Percentiles rank a stretch among this genome's conserved stretches.
Evolutionary conservation across 2,329 filamentous ascomycete species (phyloP).

Genomic region (Diplocarpon rosae): DNA sequence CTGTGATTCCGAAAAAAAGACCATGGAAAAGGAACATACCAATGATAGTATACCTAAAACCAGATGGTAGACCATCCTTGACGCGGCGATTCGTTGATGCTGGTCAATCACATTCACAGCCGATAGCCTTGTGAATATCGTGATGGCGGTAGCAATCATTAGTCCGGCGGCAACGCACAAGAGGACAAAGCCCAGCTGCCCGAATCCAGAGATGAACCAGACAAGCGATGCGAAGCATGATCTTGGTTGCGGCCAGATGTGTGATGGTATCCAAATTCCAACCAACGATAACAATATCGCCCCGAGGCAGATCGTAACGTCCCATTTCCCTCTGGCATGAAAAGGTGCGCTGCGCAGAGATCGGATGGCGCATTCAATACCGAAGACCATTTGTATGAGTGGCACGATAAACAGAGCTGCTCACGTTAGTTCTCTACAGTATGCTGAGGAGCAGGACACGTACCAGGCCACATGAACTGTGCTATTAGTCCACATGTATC

Average conservation of each 20-base stretch:
- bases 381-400: conserved; percentile 55
- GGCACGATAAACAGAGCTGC: conserved; percentile 56
- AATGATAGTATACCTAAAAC: conserved; percentile 44
- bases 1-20: conserved; percentile 2
- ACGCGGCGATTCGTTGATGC: conserved; percentile 51
- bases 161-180: conserved; percentile 39
- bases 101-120: conserved; percentile 43
- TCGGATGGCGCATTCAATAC: conserved; percentile 47
- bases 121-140: conserved; percentile 47
- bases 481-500: conserved; percentile 41
- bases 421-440: conserved; percentile 20
- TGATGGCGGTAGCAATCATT: conserved; percentile 38
- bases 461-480: conserved; percentile 50
- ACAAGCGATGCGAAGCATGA: conserved; percentile 58
- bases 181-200: conserved; percentile 44
- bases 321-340: conserved; percentile 47
- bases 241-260: conserved; percentile 42
- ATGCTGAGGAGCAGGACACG: conserved; percentile 6
- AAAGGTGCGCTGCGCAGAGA: conserved; percentile 45
- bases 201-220: conserved; percentile 54
- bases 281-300: conserved; percentile 41
- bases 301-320: conserved; percentile 44
- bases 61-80: conserved; percentile 57
- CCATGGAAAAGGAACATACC: conserved; percentile 32
- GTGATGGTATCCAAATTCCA: conserved; percentile 46